Evolutionary conservation across 495 filamentous ascomycete genomes (phyloP), one percentile per base, ranked within the genome.

Genomic region (Aspergillus cristatus): DNA sequence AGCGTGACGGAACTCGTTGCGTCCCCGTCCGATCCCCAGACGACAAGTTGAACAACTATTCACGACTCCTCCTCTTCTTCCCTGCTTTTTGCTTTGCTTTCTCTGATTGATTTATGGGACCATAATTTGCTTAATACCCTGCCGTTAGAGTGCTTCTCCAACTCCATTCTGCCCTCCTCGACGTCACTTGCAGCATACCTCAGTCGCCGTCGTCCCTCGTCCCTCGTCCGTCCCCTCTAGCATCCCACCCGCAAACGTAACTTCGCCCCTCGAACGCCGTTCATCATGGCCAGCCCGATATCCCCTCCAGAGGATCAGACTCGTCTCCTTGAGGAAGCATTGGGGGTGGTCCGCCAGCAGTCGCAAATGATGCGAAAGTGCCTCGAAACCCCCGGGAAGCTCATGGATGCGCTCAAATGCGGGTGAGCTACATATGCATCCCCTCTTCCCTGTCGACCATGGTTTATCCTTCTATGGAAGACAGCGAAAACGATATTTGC

Each of bases 341-440:
- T 97, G 69, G 74, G 81, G 36, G 86, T 95, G 34, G 91, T 98
- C 65, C 82, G 88, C 67, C 93, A 97, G 65, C 91, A 98, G 76
- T 86, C 88, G 16, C 70, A 76, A 37, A 71, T 94, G 58, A 98
- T 98, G 91, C 87, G 89, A 67, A 91, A 90, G 70, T 94, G 86
- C 56, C 74, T 98, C 34, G 93, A 98, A 57, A 91, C 88, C 7
- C 91, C 93, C 3, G 91, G 91, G 32, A 98, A 98, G 76, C 79
- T 98, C 43, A 98, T 98, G 91, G 91, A 98, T 72, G 91, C 91
- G 53, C 76, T 98, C 48, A 98, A 98, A 64, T 97, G 91, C 86
- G 91, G 90, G 91, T 97, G 51, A 58, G 63, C 50, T 58, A 18
- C 46, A 32, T 38, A 26, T n/a, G 24, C 8, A 22, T 20, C 29